Evolutionary conservation across 1,139 yeast species (phyloP).

Genomic region (Magnusiomyces ingens): DNA sequence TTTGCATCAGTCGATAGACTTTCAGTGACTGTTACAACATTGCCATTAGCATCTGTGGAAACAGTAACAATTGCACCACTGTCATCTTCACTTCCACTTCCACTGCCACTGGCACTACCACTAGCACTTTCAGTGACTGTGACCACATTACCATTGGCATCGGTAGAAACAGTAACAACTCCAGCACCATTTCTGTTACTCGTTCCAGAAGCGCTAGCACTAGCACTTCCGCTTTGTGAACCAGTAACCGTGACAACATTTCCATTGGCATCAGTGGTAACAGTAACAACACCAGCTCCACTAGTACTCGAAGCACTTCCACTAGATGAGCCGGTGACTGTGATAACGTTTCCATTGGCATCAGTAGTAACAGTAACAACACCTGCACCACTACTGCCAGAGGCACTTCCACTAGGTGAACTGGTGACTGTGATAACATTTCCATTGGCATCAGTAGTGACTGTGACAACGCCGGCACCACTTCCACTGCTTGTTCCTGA

Average conservation of each 20-base stretch:
- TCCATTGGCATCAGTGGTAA: neutral
- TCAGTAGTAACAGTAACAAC: slow-evolving; percentile 1
- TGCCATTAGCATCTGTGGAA: slow-evolving; percentile 1
- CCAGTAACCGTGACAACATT: neutral
- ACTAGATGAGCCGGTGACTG: slow-evolving; percentile 5
- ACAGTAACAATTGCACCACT: neutral
- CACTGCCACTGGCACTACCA: slow-evolving; percentile 9
- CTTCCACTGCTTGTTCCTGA: neutral
- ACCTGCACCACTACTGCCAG: slow-evolving; percentile 1
- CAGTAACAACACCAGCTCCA: neutral
- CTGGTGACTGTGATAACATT: slow-evolving; percentile 1
- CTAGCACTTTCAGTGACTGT: slow-evolving; percentile 11
- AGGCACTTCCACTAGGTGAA: slow-evolving; percentile 3
- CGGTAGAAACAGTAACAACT: neutral
- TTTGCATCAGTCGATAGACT: neutral
- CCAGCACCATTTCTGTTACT: neutral
- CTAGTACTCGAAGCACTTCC: neutral
- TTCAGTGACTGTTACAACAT: slow-evolving; percentile 45
- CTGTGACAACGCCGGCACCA: neutral
- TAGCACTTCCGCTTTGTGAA: slow-evolving; percentile 1
- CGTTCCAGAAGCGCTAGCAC: neutral
- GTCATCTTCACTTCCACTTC: slow-evolving; percentile 7
- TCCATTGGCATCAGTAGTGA: slow-evolving; percentile 1
- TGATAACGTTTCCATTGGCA: neutral
- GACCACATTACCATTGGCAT: slow-evolving; percentile 5